A percentile compares a stretch with the other conserved stretches of the same genome.
phyloP scores from a whole-genome alignment of 2,329 filamentous ascomycete species.

The Ilyonectria robusta region DNA sequence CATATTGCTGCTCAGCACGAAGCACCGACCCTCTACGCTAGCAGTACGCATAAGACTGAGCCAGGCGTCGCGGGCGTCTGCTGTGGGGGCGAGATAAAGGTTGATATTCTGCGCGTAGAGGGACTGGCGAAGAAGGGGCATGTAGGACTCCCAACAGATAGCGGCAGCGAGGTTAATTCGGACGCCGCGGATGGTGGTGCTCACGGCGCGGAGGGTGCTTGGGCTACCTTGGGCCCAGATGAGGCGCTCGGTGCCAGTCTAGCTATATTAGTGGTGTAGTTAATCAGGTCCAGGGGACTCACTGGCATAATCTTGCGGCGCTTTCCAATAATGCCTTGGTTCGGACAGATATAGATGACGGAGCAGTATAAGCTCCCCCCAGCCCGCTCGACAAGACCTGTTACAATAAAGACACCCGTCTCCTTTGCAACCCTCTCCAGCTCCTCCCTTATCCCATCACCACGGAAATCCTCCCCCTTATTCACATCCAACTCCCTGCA shows the following conservation, averaged over 20 bases:
- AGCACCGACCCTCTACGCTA: constrained; percentile 85
- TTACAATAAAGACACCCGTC: constrained; percentile 86
- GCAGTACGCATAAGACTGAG: constrained; percentile 85
- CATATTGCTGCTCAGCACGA: constrained; percentile 92
- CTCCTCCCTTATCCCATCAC: constrained; percentile 79
- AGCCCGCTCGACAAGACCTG: constrained; percentile 83
- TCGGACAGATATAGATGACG: constrained; percentile 85
- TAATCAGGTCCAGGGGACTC: constrained; percentile 48
- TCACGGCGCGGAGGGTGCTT: constrained; percentile 83
- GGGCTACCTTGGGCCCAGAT: constrained; percentile 92
- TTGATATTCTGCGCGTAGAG: constrained; percentile 94
- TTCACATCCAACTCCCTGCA: too few relatives aligned
- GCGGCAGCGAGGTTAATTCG: constrained; percentile 86
- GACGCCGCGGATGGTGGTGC: constrained; percentile 83
- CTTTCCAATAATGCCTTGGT: constrained; percentile 82
- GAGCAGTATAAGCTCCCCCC: constrained; percentile 89
- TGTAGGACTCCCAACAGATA: constrained; percentile 98
- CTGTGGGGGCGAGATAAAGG: constrained; percentile 90
- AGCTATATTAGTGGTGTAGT: constrained; percentile 5
- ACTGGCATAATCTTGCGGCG: constrained; percentile 93
- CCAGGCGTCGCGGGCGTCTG: constrained; percentile 89
- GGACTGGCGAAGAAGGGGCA: constrained; percentile 87
- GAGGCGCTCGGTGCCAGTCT: constrained; percentile 85
- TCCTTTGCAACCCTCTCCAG: constrained; percentile 83
- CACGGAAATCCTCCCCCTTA: constrained; percentile 51